These are phyloP conservation scores for Barbarea vulgaris DNA, from an alignment of 345 rosid species.

Conservation along the genomic window DNA sequence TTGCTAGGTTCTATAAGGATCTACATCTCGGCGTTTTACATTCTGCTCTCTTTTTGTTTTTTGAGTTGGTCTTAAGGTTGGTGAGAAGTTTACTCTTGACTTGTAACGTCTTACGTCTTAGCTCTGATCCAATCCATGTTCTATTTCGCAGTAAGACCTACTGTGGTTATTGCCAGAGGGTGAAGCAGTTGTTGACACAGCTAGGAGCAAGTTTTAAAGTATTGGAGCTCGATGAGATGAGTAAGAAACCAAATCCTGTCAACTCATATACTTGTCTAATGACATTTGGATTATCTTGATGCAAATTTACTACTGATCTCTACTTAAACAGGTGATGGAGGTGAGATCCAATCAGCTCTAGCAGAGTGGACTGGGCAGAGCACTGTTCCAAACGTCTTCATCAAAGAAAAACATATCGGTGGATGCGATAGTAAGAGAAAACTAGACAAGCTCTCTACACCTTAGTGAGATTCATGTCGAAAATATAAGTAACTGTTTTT, in stretches of 20 bases:
- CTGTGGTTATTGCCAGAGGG: slow-evolving; percentile 55
- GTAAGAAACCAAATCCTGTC: slow-evolving; percentile 25
- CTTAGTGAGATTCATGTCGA: background rate
- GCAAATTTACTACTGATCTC: background rate
- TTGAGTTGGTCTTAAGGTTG: background rate
- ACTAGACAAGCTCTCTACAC: background rate
- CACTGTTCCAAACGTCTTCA: slow-evolving; percentile 72
- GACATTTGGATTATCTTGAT: background rate
- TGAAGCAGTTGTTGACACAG: slow-evolving; percentile 35
- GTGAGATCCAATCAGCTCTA: slow-evolving; percentile 53
- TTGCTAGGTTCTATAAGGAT: too few relatives aligned
- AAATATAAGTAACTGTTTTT: background rate
- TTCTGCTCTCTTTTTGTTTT: background rate
- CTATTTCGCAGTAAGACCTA: slow-evolving; percentile 62
- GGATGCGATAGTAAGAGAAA: slow-evolving; percentile 65
- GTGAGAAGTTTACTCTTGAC: background rate
- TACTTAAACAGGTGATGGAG: slow-evolving; percentile 28
- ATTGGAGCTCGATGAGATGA: slow-evolving; percentile 40
- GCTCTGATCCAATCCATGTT: background rate
- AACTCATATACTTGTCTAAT: background rate
- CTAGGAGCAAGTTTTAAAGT: slow-evolving; percentile 37
- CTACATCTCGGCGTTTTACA: too few relatives aligned
- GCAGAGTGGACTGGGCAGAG: slow-evolving; percentile 63
- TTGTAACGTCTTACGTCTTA: background rate
- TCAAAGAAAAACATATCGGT: slow-evolving; percentile 64